Conservation (phyloP, 2,329 filamentous ascomycete genomes). For the Aspergillus brasiliensis region DNA sequence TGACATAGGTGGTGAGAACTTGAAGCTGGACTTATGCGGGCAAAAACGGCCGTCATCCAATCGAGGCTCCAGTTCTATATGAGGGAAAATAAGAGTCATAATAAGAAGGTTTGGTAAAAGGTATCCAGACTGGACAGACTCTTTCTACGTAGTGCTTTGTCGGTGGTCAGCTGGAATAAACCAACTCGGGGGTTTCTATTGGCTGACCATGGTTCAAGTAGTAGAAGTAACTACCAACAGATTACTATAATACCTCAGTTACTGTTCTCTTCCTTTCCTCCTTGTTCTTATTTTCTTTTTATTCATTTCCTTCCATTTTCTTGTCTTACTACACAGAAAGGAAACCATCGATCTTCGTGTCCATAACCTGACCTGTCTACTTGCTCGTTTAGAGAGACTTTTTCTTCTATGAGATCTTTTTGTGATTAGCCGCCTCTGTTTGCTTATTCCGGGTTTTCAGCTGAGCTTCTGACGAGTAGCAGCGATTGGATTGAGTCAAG, state of each 20-base stretch:
- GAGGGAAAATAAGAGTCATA: not conserved
- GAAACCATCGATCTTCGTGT: constrained; percentile 1
- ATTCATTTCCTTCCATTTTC: not conserved
- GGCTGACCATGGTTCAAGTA: constrained; percentile 6
- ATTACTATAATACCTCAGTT: constrained; percentile 9
- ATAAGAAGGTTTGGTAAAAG: not conserved
- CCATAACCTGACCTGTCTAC: constrained; percentile 2
- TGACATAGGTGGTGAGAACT: no score
- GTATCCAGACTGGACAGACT: constrained; percentile 9
- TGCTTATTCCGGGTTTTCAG: constrained; percentile 8
- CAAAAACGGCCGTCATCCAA: no score
- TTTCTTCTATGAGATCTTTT: not conserved
- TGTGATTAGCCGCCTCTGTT: constrained; percentile 11
- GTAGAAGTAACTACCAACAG: not conserved
- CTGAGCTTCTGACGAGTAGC: constrained; percentile 4
- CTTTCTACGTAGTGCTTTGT: constrained; percentile 2
- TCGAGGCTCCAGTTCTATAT: not conserved
- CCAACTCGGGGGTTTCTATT: not conserved
- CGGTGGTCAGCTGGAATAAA: constrained; percentile 9
- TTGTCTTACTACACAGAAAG: not conserved
- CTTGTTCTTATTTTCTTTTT: constrained; percentile 7
- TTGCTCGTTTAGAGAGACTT: not conserved
- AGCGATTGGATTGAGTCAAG: not conserved
- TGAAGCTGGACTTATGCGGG: no score
- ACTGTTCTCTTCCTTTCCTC: not conserved